phyloP scores from a whole-genome alignment of 495 filamentous ascomycete species.

The Jackrogersella minutella region DNA sequence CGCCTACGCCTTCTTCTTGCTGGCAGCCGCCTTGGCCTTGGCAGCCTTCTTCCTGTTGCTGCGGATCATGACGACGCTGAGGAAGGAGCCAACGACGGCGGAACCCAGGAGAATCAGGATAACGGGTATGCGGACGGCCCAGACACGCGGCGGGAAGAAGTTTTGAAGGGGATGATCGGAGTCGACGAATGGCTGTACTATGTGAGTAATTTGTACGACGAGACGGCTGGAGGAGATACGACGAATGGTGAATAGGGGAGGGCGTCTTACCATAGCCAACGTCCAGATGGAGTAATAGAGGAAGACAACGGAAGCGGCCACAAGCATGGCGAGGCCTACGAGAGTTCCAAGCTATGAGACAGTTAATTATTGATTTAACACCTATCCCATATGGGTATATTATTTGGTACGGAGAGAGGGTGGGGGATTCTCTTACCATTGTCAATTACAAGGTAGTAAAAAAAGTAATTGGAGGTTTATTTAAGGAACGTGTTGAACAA shows the following conservation, averaged over 20 bases:
- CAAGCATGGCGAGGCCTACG: slow-evolving; percentile 96
- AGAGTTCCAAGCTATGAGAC: slow-evolving; percentile 95
- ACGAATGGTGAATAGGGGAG: background rate
- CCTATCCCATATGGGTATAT: background rate
- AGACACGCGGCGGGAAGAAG: slow-evolving; percentile 96
- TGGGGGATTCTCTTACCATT: slow-evolving; percentile 45
- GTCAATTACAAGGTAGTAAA: slow-evolving; percentile 35
- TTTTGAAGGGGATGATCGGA: slow-evolving; percentile 89
- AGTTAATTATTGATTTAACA: slow-evolving; percentile 28
- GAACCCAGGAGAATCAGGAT: slow-evolving; percentile 91
- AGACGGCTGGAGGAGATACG: slow-evolving; percentile 5
- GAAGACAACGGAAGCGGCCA: slow-evolving; percentile 93
- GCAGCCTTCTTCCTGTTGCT: slow-evolving; percentile 97
- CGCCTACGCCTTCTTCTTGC: slow-evolving; percentile 69
- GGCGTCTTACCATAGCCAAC: slow-evolving; percentile 79
- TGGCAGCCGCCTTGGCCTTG: slow-evolving; percentile 80
- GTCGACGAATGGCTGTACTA: slow-evolving; percentile 92
- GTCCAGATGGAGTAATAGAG: slow-evolving; percentile 99
- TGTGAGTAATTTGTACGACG: background rate
- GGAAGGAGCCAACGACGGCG: slow-evolving; percentile 94
- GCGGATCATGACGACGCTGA: slow-evolving; percentile 97
- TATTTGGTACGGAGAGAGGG: background rate
- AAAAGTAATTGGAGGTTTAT: background rate
- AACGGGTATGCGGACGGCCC: slow-evolving; percentile 98
- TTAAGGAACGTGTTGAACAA: slow-evolving; percentile 7